Evolutionary conservation across 805 yeast genomes (phyloP).

Genomic region (Lipomyces orientalis): DNA sequence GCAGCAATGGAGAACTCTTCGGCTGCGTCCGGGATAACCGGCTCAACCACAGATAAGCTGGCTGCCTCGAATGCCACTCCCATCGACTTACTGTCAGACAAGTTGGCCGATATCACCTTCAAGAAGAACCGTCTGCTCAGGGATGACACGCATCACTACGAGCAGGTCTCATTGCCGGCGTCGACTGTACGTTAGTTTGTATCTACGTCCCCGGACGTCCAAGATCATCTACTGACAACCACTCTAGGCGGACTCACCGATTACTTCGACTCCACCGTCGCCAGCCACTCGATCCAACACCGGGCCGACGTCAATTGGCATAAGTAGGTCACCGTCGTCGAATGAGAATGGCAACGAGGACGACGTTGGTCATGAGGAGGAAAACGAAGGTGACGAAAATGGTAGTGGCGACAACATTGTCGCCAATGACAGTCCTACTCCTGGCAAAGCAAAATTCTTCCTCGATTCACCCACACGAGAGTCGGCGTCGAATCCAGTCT

Average conservation of each 20-base stretch:
- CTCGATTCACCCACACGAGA: slow-evolving; percentile 21
- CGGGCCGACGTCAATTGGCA: slow-evolving; percentile 17
- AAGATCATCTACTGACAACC: background rate
- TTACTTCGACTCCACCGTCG: slow-evolving; percentile 30
- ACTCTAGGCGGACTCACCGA: slow-evolving; percentile 16
- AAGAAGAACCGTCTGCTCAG: slow-evolving; percentile 41
- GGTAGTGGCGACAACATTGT: slow-evolving; percentile 2
- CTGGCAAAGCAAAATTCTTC: slow-evolving; percentile 26
- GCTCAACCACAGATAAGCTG: background rate
- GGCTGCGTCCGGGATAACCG: background rate
- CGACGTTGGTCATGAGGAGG: slow-evolving; percentile 4
- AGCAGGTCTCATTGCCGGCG: slow-evolving; percentile 43
- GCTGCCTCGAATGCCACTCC: slow-evolving; percentile 4
- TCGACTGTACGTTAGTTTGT: slow-evolving; percentile 37
- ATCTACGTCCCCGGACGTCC: background rate
- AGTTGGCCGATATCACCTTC: slow-evolving; percentile 38
- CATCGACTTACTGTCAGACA: slow-evolving; percentile 30
- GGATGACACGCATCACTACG: slow-evolving; percentile 43
- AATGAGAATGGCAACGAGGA: slow-evolving; percentile 5
- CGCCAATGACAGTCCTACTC: background rate
- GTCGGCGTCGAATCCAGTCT: slow-evolving; percentile 28
- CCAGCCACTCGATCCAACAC: slow-evolving; percentile 24
- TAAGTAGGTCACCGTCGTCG: slow-evolving; percentile 19
- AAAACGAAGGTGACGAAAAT: background rate
- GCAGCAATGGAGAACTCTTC: background rate